These are phyloP conservation scores for Patellifolia procumbens DNA, from an alignment of 179 eudicot species.

Conservation along the genomic window DNA sequence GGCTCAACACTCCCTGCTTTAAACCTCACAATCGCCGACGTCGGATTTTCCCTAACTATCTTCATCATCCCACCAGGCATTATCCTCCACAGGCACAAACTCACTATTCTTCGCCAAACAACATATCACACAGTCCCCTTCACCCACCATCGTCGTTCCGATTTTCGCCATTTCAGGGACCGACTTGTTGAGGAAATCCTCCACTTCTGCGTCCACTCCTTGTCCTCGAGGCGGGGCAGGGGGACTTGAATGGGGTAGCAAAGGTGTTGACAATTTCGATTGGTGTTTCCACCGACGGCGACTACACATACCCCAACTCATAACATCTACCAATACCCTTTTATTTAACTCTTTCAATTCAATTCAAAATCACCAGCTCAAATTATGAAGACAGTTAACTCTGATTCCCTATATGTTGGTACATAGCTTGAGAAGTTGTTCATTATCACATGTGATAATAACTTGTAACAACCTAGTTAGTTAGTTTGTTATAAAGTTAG, in stretches of 20 bases:
- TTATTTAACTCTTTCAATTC: too few relatives aligned
- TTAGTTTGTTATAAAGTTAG: too few relatives aligned
- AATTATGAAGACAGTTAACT: too few relatives aligned
- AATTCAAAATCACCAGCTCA: too few relatives aligned
- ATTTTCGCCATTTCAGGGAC: conserved; percentile 59
- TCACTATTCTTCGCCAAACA: conserved; percentile 52
- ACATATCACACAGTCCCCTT: conserved; percentile 49
- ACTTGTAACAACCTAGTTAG: too few relatives aligned
- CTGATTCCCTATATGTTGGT: too few relatives aligned
- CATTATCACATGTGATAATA: too few relatives aligned
- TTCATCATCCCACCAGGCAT: conserved; percentile 87
- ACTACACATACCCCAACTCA: too few relatives aligned
- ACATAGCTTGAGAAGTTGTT: too few relatives aligned
- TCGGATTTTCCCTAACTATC: conserved; percentile 71
- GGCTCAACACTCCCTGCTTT: conserved; percentile 84
- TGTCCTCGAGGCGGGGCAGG: conserved; percentile 71
- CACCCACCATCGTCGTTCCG: conserved; percentile 27
- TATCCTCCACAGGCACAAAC: conserved; percentile 58
- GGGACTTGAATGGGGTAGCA: conserved; percentile 75
- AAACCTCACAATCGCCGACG: conserved; percentile 71
- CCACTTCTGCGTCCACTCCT: conserved; percentile 61
- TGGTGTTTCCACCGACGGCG: conserved; percentile 53
- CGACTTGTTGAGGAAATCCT: conserved; percentile 55
- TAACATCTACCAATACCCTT: too few relatives aligned
- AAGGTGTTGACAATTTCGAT: conserved; percentile 56